Percentiles rank a stretch among this genome's conserved stretches.
These are phyloP conservation scores for Ilyonectria mors-panacis DNA, from an alignment of 2,329 filamentous ascomycete species.

Conservation along the genomic window DNA sequence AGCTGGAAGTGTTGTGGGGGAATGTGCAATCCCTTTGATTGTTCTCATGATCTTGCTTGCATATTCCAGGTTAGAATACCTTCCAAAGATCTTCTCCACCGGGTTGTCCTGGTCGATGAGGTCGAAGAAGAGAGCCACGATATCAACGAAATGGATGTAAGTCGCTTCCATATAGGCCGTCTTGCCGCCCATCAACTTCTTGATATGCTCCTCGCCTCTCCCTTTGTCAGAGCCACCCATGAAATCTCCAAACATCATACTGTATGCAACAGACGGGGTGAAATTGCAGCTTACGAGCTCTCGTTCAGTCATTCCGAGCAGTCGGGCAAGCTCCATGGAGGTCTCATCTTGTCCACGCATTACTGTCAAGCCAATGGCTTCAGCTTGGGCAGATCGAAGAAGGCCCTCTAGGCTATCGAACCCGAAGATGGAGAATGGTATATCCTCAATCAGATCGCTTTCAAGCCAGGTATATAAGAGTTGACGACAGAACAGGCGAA, in stretches of 20 bases:
- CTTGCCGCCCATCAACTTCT: conserved; percentile 79
- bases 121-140: conserved; percentile 82
- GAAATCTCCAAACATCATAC: conserved; percentile 73
- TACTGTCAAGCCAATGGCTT: conserved; percentile 84
- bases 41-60: conserved; percentile 76
- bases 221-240: conserved; percentile 54
- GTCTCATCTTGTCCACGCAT: conserved; percentile 83
- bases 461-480: conserved; percentile 93
- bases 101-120: conserved; percentile 84
- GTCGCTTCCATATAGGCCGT: conserved; percentile 75
- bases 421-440: conserved; percentile 89
- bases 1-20: conserved; percentile 75
- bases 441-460: conserved; percentile 73
- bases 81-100: conserved; percentile 77
- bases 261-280: conserved; percentile 85
- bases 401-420: conserved; percentile 80
- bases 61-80: conserved; percentile 69
- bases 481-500: conserved; percentile 88
- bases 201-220: conserved; percentile 76
- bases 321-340: conserved; percentile 70
- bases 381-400: conserved; percentile 78
- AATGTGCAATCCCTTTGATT: conserved; percentile 80
- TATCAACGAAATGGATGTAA: conserved; percentile 80
- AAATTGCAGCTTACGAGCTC: conserved; percentile 79
- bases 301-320: conserved; percentile 67